phyloP scores from a whole-genome alignment of 2,329 filamentous ascomycete genomes.

The Penicillium sp. region DNA sequence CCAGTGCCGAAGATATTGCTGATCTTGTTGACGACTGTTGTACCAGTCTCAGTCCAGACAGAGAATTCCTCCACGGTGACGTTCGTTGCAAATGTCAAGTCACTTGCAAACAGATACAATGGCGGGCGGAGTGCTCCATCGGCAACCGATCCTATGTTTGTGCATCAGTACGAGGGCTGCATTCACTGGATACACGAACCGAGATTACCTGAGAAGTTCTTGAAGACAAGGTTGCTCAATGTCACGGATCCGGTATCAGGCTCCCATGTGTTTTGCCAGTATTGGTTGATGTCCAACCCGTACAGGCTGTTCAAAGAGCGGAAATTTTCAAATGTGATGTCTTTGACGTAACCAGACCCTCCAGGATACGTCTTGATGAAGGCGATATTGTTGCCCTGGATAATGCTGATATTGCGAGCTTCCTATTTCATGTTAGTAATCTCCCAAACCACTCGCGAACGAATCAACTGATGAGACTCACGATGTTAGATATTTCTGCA shows the following conservation, averaged over 20 bases:
- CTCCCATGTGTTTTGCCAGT: slow-evolving; percentile 21
- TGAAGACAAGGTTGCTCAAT: slow-evolving; percentile 20
- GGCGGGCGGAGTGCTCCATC: slow-evolving; percentile 25
- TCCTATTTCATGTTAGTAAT: slow-evolving; percentile 14
- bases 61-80: slow-evolving; percentile 29
- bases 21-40: slow-evolving; percentile 26
- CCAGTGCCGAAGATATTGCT: slow-evolving; percentile 31
- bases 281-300: slow-evolving; percentile 21
- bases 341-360: slow-evolving; percentile 32
- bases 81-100: slow-evolving; percentile 26
- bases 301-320: slow-evolving; percentile 21
- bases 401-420: slow-evolving; percentile 31
- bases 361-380: slow-evolving; percentile 37
- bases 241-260: slow-evolving; percentile 21
- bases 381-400: slow-evolving; percentile 33
- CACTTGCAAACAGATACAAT: slow-evolving; percentile 27
- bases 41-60: slow-evolving; percentile 27
- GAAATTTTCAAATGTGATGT: slow-evolving; percentile 29
- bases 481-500: slow-evolving; percentile 27
- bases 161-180: no score
- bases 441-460: no score
- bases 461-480: no score
- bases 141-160: no score
- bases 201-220: slow-evolving; percentile 23
- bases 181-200: no score